phyloP scores from a whole-genome alignment of 495 filamentous ascomycete species.

The Annulohypoxylon stygium region DNA sequence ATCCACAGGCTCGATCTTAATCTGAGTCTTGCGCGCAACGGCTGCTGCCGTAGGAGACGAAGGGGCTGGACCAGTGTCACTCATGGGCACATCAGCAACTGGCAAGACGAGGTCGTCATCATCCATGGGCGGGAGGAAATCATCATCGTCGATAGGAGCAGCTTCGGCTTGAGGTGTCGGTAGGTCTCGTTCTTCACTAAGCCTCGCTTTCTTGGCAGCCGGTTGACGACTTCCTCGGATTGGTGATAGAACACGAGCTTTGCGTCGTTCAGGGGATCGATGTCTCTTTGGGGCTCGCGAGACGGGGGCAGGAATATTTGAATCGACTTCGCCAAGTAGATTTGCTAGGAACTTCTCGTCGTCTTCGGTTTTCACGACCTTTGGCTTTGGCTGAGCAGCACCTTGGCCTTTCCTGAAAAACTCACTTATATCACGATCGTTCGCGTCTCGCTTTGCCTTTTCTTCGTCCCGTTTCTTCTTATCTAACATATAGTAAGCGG shows the following conservation, averaged over 20 bases:
- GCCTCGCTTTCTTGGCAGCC: conserved; percentile 64
- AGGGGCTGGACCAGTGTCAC: conserved; percentile 73
- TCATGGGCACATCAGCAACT: conserved; percentile 73
- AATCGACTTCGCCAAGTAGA: conserved; percentile 89
- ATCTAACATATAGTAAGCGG: conserved; percentile 56
- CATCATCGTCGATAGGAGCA: conserved; percentile 68
- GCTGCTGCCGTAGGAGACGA: conserved; percentile 90
- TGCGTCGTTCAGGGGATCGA: conserved; percentile 79
- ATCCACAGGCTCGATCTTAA: conserved; percentile 73
- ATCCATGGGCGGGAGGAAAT: conserved; percentile 64
- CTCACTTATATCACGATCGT: conserved; percentile 90
- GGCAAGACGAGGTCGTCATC: conserved; percentile 61
- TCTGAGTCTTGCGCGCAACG: conserved; percentile 76
- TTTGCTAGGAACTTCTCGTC: conserved; percentile 88
- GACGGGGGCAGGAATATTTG: conserved; percentile 74
- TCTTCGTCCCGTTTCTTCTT: conserved; percentile 95
- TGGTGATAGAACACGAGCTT: conserved; percentile 84
- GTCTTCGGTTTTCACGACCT: conserved; percentile 82
- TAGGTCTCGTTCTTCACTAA: conserved; percentile 58
- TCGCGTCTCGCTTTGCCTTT: conserved; percentile 83
- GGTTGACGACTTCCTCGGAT: conserved; percentile 62
- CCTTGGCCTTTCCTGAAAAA: conserved; percentile 86
- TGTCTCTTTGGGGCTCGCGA: conserved; percentile 69
- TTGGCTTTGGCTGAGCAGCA: conserved; percentile 78
- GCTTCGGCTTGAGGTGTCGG: conserved; percentile 62